Evolutionary conservation across 148 eudicot genomes (phyloP), one percentile per base, ranked within the genome.

Genomic region (Cornus kousa): DNA sequence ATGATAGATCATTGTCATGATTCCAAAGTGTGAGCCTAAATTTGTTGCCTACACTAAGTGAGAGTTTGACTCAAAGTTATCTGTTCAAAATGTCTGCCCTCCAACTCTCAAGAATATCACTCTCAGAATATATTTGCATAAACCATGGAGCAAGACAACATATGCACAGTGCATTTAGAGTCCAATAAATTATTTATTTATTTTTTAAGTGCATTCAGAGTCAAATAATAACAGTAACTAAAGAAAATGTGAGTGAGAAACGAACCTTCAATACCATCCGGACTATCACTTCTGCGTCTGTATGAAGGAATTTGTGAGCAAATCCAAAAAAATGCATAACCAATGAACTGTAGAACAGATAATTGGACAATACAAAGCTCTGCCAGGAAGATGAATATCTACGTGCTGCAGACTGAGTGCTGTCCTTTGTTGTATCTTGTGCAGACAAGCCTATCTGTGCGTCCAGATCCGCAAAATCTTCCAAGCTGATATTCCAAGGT

Each of bases 271-370:
- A 87, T 65, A 91, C 89, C 97, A 95, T 88, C 87, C 85, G 91
- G 50, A 95, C 89, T 37, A 95, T 87, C 35, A 72, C 80, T 81
- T 90, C 91, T 67, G 98, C 82, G 81, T 95, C 95, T 20, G 94
- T 89, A 65, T 91, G 98, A 71, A 95, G 94, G 78, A 93, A 93
- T 81, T 95, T 95, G 88, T 95, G 98, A 24, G 98, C 98, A 87
- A 93, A 95, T 62, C 98, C 97, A 83, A 93, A 83, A 46, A 95
- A 93, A 81, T 95, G 98, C 93, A 95, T 90, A 48, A 87, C 97
- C 89, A 95, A 85, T 6, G 97, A 93, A 74, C 91, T 91, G 82
- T 91, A 95, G 79, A 87, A 95, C 68, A 91, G 85, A 85, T 93
- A 95, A 79, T 95, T 95, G 55, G 87, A 86, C 84, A 95, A 74